A percentile compares a stretch with the other conserved stretches of the same genome.
Conservation (phyloP, 345 rosid genomes). For the Euclidium syriacum region DNA sequence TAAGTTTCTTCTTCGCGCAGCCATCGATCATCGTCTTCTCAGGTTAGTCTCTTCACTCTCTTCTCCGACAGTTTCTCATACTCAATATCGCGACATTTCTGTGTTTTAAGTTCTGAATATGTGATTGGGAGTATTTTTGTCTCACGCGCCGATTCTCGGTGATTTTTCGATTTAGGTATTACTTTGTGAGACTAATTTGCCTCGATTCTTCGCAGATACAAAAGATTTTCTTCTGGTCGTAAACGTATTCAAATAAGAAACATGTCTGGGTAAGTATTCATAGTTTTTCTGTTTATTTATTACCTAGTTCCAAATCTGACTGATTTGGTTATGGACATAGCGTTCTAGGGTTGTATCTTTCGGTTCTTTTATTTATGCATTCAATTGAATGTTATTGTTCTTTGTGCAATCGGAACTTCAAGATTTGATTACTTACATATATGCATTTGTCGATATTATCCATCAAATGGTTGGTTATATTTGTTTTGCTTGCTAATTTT, state of each 20-base stretch:
- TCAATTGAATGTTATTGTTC: background rate
- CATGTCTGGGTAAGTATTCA: constrained; percentile 2
- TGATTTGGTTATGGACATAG: background rate
- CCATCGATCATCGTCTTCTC: background rate
- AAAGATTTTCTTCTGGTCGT: background rate
- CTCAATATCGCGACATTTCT: background rate
- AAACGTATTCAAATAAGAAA: background rate
- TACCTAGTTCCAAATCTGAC: background rate
- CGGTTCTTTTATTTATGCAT: background rate
- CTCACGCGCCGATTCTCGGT: too few relatives aligned
- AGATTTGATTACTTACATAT: background rate
- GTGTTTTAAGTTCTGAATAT: background rate
- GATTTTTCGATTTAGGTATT: background rate
- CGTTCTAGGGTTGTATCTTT: background rate
- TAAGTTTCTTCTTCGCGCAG: background rate
- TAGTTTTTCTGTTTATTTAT: background rate
- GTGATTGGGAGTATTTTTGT: background rate
- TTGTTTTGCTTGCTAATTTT: background rate
- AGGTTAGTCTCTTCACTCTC: background rate
- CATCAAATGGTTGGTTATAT: background rate
- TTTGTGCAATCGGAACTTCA: background rate
- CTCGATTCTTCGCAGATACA: background rate
- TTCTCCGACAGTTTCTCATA: background rate
- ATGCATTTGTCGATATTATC: background rate
- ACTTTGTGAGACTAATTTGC: background rate